Evolutionary conservation across 1,284 basidiomycete species (phyloP).

Genomic region (Rhizoctonia solani): DNA sequence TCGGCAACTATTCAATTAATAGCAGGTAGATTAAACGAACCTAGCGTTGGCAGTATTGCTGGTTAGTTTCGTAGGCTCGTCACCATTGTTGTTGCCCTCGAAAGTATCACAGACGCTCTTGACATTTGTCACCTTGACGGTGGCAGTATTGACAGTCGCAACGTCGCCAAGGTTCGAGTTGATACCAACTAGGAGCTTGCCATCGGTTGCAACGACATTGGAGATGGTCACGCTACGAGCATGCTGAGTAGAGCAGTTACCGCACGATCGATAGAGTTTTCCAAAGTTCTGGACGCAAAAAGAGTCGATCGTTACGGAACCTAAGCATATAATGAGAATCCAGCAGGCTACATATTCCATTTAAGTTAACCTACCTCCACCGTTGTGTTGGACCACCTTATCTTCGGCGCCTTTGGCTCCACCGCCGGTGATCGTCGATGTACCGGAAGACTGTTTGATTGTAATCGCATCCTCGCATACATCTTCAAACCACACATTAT

Average conservation of each 20-base stretch:
- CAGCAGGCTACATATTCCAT: not conserved
- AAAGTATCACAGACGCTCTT: not conserved
- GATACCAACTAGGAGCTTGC: not conserved
- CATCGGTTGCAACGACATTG: not conserved
- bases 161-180: not conserved
- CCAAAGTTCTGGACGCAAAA: slow-evolving; percentile 21
- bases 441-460: slow-evolving; percentile 22
- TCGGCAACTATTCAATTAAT: not conserved
- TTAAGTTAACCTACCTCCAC: slow-evolving; percentile 12
- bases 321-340: not conserved
- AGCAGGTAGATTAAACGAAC: no score
- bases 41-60: slow-evolving; percentile 5
- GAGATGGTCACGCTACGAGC: not conserved
- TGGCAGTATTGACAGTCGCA: not conserved
- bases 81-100: slow-evolving; percentile 8
- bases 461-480: slow-evolving; percentile 43
- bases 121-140: not conserved
- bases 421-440: slow-evolving; percentile 33
- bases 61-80: slow-evolving; percentile 7
- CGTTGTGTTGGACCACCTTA: slow-evolving; percentile 38
- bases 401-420: slow-evolving; percentile 34
- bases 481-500: slow-evolving; percentile 43
- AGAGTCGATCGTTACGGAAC: not conserved
- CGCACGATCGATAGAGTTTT: no score
- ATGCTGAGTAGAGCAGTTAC: not conserved